Percentiles rank a stretch among this genome's conserved stretches.
phyloP scores from a whole-genome alignment of 2,329 filamentous ascomycete genomes.

The Aspergillus novoparasiticus region DNA sequence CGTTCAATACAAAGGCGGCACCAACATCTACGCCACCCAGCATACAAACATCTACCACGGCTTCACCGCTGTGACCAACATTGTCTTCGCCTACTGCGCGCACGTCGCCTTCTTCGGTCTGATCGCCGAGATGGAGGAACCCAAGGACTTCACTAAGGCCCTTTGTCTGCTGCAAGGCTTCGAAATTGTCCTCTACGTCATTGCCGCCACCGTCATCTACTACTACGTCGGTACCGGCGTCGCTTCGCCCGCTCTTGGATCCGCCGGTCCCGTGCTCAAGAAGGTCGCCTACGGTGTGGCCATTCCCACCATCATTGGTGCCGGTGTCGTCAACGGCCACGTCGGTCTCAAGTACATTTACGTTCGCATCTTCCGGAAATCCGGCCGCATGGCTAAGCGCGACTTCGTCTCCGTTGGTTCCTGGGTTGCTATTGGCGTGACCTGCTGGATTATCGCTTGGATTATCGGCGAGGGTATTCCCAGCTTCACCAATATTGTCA shows the following conservation, averaged over 20 bases:
- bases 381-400: slow-evolving; percentile 54
- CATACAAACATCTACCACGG: slow-evolving; percentile 54
- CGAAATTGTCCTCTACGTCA: slow-evolving; percentile 64
- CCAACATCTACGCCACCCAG: slow-evolving; percentile 39
- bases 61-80: slow-evolving; percentile 67
- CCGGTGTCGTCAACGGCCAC: slow-evolving; percentile 69
- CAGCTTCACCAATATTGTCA: slow-evolving; percentile 66
- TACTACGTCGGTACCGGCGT: slow-evolving; percentile 65
- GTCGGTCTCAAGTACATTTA: slow-evolving; percentile 69
- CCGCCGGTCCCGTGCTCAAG: slow-evolving; percentile 57
- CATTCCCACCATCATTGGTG: slow-evolving; percentile 70
- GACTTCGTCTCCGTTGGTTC: slow-evolving; percentile 54
- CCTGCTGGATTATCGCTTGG: slow-evolving; percentile 63
- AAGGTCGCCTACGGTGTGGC: slow-evolving; percentile 70
- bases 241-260: slow-evolving; percentile 66
- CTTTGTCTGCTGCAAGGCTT: slow-evolving; percentile 62
- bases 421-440: slow-evolving; percentile 62
- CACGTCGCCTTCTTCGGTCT: slow-evolving; percentile 71
- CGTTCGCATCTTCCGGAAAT: slow-evolving; percentile 62
- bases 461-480: slow-evolving; percentile 71
- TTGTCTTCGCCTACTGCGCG: slow-evolving; percentile 70
- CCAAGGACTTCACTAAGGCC: slow-evolving; percentile 63
- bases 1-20: slow-evolving; percentile 47
- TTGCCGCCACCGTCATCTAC: slow-evolving; percentile 71
- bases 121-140: slow-evolving; percentile 65